Percentiles rank a stretch among this genome's conserved stretches.
Conservation (phyloP, 306 rosid genomes). For the Calophaca sinica region DNA sequence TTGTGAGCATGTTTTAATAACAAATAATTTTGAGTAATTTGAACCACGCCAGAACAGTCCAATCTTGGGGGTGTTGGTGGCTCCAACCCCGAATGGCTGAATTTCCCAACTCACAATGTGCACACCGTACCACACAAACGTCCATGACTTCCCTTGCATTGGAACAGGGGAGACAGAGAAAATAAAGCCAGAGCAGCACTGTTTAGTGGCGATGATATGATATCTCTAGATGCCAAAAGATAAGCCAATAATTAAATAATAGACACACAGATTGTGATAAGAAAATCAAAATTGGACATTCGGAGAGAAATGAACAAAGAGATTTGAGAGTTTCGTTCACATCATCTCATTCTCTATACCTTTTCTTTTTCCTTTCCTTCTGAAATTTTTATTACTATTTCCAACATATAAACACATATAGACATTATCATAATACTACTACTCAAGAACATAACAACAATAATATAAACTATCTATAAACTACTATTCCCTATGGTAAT, state of each 20-base stretch:
- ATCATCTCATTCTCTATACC: too few species aligned
- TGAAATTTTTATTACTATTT: slow-evolving; percentile 57
- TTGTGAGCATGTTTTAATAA: too few species aligned
- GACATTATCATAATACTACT: slow-evolving; percentile 43
- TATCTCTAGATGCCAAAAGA: background rate
- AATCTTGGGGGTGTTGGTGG: background rate
- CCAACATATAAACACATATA: slow-evolving; percentile 69
- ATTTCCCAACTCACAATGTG: background rate
- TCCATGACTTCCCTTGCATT: too few species aligned
- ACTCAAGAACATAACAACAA: slow-evolving; percentile 27
- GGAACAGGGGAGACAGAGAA: background rate
- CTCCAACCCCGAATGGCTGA: background rate
- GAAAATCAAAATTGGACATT: background rate
- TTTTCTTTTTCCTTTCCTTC: too few species aligned
- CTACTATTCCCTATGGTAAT: too few species aligned
- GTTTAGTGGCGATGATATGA: background rate
- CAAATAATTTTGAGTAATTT: too few species aligned
- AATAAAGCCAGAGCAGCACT: background rate
- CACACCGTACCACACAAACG: slow-evolving; percentile 26
- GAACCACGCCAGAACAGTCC: too few species aligned
- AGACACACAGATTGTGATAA: background rate
- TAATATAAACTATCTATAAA: slow-evolving; percentile 48
- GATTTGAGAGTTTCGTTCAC: slow-evolving; percentile 13
- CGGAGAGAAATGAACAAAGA: slow-evolving; percentile 32
- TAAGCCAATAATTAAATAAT: too few species aligned